Conservation (phyloP, 2,329 filamentous ascomycete species). For the Metarhizium anisopliae region DNA sequence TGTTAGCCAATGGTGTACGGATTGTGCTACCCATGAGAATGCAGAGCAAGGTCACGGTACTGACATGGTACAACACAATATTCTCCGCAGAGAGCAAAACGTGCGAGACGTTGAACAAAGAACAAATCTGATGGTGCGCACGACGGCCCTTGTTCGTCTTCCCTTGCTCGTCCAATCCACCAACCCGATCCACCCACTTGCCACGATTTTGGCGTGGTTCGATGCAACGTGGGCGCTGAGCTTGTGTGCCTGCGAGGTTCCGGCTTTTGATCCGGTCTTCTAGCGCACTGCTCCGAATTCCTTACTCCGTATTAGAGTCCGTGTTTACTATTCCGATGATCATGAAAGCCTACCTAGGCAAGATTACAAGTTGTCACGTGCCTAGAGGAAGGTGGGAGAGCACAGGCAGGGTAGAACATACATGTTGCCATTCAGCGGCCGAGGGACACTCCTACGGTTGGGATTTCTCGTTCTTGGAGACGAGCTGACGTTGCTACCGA, state of each 20-base stretch:
- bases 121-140: not conserved
- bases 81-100: not conserved
- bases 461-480: not conserved
- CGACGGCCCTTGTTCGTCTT: not conserved
- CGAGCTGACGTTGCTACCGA: not conserved
- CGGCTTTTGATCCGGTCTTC: not conserved
- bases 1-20: not conserved
- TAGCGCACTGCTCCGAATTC: too few relatives aligned
- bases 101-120: not conserved
- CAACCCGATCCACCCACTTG: not conserved
- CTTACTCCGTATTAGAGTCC: too few relatives aligned
- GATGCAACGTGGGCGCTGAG: not conserved
- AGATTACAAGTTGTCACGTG: too few relatives aligned
- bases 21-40: not conserved
- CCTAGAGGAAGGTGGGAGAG: too few relatives aligned
- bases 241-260: not conserved
- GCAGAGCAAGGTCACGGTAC: not conserved
- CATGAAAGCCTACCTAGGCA: too few relatives aligned
- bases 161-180: too few relatives aligned
- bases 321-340: too few relatives aligned
- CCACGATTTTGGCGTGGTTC: not conserved
- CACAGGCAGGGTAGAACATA: too few relatives aligned
- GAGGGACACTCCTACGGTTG: not conserved
- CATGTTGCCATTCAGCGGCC: not conserved
- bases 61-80: not conserved